Evolutionary conservation across 106 monocot species (phyloP).

Genomic region (Dendrobium huoshanense): DNA sequence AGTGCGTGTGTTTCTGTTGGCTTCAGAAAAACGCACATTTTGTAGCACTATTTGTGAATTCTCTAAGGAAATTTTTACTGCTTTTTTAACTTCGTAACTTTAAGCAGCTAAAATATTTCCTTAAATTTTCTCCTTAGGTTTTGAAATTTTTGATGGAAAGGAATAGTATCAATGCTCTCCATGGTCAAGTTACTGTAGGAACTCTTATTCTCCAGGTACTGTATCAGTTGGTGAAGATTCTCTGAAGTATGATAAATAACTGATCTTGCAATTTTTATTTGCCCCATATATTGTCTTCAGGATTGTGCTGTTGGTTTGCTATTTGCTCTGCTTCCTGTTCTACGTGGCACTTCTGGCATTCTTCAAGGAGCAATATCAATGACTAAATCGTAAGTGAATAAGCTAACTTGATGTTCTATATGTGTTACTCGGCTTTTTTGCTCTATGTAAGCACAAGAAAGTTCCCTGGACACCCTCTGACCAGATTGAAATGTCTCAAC

Average conservation of each 20-base stretch:
- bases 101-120: not conserved
- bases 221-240: not conserved
- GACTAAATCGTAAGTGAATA: slow-evolving; percentile 68
- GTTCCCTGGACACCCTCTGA: not conserved
- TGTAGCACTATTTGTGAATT: not conserved
- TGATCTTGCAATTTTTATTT: not conserved
- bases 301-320: slow-evolving; percentile 98
- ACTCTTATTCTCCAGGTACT: slow-evolving; percentile 95
- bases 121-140: slow-evolving; percentile 45
- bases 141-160: slow-evolving; percentile 97
- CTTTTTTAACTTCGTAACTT: not conserved
- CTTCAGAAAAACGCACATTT: not conserved
- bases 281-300: slow-evolving; percentile 20
- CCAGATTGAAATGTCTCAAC: not conserved
- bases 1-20: not conserved
- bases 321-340: slow-evolving; percentile 93
- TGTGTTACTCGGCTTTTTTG: not conserved
- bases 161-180: slow-evolving; percentile 78
- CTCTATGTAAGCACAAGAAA: not conserved
- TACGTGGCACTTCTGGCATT: slow-evolving; percentile 84
- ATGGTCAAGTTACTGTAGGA: slow-evolving; percentile 94
- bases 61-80: not conserved
- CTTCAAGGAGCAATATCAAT: slow-evolving; percentile 87
- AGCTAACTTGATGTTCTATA: not conserved
- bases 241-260: not conserved